Percentiles rank a stretch among this genome's conserved stretches.
These are phyloP conservation scores for Taxillus chinensis DNA, from an alignment of 164 flowering plant genomes.

Conservation along the genomic window DNA sequence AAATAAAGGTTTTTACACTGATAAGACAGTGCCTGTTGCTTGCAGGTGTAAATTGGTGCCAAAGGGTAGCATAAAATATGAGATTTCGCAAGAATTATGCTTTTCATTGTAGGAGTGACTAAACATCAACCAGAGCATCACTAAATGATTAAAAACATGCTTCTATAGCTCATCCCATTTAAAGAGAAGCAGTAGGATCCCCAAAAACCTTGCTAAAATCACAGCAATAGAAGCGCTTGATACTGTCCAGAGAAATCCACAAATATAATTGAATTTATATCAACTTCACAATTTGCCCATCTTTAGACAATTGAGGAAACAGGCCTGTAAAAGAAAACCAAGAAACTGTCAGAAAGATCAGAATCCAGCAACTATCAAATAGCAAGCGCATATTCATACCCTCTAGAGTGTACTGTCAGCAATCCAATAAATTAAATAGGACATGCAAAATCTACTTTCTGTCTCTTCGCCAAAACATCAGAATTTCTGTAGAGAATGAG, in stretches of 20 bases:
- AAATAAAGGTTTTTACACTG: slow-evolving; percentile 32
- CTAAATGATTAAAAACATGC: slow-evolving; percentile 62
- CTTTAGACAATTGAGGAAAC: not conserved
- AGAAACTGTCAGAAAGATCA: not conserved
- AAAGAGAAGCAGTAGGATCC: slow-evolving; percentile 15
- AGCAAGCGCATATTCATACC: not conserved
- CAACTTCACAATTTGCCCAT: slow-evolving; percentile 1
- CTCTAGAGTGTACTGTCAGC: not conserved
- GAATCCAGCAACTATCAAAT: not conserved
- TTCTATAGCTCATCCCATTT: slow-evolving; percentile 44
- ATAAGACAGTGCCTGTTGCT: slow-evolving; percentile 31
- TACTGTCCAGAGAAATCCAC: not conserved
- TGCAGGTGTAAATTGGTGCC: slow-evolving; percentile 22
- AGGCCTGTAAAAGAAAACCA: not conserved
- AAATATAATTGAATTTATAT: not conserved
- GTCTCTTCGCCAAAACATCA: too few species aligned
- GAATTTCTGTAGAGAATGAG: too few species aligned
- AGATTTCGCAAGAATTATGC: slow-evolving; percentile 21
- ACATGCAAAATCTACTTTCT: too few species aligned
- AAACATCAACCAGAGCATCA: slow-evolving; percentile 29
- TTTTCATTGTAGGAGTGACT: slow-evolving; percentile 41
- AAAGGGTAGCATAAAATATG: slow-evolving; percentile 28
- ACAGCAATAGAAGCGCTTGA: not conserved
- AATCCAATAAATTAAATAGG: not conserved
- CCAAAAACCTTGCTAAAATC: slow-evolving; percentile 13